phyloP scores from a whole-genome alignment of 139 green algal species.

The Chlamydomonas eustigma region DNA sequence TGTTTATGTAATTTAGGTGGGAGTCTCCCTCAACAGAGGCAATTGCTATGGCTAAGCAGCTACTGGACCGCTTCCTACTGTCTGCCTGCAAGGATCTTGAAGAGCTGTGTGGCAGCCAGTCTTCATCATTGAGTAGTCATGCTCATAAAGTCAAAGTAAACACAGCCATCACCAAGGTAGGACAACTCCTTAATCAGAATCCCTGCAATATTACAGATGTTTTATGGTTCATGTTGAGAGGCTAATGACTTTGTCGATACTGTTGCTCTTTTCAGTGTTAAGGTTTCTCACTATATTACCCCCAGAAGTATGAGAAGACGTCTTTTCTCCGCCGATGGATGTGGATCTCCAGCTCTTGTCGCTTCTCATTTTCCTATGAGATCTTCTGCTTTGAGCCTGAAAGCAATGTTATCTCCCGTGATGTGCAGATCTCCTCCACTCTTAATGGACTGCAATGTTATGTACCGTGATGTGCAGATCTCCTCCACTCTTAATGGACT shows the following conservation, averaged over 20 bases:
- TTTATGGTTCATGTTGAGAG: too few species aligned
- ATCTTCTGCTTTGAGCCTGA: too few species aligned
- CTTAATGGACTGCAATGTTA: slow-evolving; percentile 9
- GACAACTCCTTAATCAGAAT: too few species aligned
- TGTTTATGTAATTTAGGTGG: too few species aligned
- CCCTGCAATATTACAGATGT: too few species aligned
- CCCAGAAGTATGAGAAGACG: too few species aligned
- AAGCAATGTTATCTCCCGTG: neutral
- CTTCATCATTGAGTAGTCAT: neutral
- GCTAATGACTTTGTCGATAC: too few species aligned
- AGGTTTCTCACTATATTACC: too few species aligned
- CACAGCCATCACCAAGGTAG: neutral
- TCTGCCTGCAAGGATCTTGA: slow-evolving; percentile 5
- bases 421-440: slow-evolving; percentile 7
- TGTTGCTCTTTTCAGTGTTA: too few species aligned
- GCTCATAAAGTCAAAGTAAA: neutral
- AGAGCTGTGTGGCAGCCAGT: slow-evolving; percentile 16
- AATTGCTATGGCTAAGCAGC: slow-evolving; percentile 7
- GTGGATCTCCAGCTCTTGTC: too few species aligned
- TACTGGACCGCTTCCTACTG: slow-evolving; percentile 27
- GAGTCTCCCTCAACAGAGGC: neutral
- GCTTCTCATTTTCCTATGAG: too few species aligned
- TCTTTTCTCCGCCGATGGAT: too few species aligned
- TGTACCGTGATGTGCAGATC: neutral
- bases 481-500: slow-evolving; percentile 12